These are phyloP conservation scores for Lunularia cruciata DNA, from an alignment of 225 moss, liverwort and hornwort species.

Conservation along the genomic window DNA sequence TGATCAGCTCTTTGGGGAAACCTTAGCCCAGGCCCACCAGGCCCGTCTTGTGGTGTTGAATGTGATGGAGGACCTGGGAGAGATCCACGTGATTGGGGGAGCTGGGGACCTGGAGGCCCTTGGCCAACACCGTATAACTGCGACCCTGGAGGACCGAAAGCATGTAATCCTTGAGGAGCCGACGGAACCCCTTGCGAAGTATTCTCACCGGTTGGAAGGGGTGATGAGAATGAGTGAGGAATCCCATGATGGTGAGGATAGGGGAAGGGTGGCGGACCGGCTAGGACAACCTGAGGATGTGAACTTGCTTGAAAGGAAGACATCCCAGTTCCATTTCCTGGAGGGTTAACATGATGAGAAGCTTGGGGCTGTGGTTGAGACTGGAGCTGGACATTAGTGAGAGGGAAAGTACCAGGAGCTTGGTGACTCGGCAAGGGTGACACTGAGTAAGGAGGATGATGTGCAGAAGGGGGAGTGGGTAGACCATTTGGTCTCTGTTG, in stretches of 20 bases:
- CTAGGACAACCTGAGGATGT: conserved; percentile 50
- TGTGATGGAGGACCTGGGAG: conserved; percentile 24
- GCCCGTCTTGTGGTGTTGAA: conserved; percentile 14
- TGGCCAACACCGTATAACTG: conserved; percentile 20
- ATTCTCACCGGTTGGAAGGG: conserved; percentile 20
- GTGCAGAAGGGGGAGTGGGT: conserved; percentile 21
- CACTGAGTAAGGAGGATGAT: conserved; percentile 27
- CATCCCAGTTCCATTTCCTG: conserved; percentile 37
- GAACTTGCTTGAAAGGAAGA: conserved; percentile 58
- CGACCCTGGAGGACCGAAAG: conserved; percentile 13
- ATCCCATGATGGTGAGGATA: conserved; percentile 49
- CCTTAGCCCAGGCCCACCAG: conserved; percentile 22
- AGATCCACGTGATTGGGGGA: conserved; percentile 15
- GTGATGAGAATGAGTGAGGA: conserved; percentile 17
- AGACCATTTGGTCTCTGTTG: conserved; percentile 31
- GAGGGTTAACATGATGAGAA: conserved; percentile 28
- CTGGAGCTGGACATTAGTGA: conserved; percentile 6
- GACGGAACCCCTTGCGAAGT: conserved; percentile 3
- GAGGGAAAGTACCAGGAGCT: conserved; percentile 18
- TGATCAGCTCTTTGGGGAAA: conserved; percentile 37
- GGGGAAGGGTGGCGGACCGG: conserved; percentile 49
- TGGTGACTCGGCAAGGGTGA: conserved; percentile 26
- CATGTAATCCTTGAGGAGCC: conserved; percentile 3
- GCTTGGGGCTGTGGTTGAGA: conserved; percentile 19
- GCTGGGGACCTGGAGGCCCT: conserved; percentile 29